Evolutionary conservation across 805 yeast species (phyloP), one percentile per base, ranked within the genome.

Genomic region (Nakazawaea molendinolei): DNA sequence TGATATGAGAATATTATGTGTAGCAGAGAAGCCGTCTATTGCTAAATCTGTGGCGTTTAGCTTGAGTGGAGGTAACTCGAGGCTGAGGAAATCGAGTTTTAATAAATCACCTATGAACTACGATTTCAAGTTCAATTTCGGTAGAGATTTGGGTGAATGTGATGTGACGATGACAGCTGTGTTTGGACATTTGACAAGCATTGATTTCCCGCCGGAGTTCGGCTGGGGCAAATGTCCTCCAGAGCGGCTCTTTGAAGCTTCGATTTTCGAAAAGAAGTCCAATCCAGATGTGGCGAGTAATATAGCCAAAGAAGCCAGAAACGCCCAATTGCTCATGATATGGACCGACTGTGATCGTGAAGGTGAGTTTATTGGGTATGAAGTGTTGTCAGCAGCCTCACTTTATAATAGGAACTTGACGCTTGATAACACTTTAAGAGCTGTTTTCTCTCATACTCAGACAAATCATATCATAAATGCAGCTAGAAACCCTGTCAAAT

Each of bases 281-380:
- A 55, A 61, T 28, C 68, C 66, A 18, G 41, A 48, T 17, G 50
- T 86, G 16, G 79, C 79, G 3, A 58, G 63, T 8, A 92, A 90
- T 51, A 86, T 92, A 33, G 55, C 69, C 21, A 56, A 56, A 4
- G 86, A 86, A 51, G 83, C 87, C 4, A 55, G 78, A 27, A 50
- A 50, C 14, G 73, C 85, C 5, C 72, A 76, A 35, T 61, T 62
- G 26, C 59, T 92, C 37, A 85, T 86, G 84, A 86, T 92, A 6
- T 92, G 98, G 97, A 92, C 98, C 1, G 99, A 92, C 68, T 92
- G 98, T 59, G 97, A 89, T 67, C 66, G 97, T 24, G 97, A 89
- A 54, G 97, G 97, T 2, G 97, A 89, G 55, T 82, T 77, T 55
- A 89, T 89, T 39, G 97, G 97, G 0, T 76, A 69, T 61, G 95